Evolutionary conservation across 371 early-diverging fungal species (phyloP).

Genomic region (Mucor indicus): DNA sequence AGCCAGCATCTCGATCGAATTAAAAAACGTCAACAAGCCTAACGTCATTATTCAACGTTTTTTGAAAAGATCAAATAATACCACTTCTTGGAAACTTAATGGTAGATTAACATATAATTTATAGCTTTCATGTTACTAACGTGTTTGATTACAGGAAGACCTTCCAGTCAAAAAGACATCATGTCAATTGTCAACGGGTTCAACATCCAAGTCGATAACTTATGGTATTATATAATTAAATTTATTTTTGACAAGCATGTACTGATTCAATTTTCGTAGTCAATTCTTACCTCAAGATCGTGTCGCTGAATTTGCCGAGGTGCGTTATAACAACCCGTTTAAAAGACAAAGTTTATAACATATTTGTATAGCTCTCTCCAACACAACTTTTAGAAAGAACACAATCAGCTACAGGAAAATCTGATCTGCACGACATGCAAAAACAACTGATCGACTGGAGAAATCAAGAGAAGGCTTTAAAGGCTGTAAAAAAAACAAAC

Average conservation of each 20-base stretch:
- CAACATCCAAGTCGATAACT: slow-evolving; percentile 93
- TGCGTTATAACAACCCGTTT: slow-evolving; percentile 8
- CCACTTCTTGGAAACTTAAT: slow-evolving; percentile 78
- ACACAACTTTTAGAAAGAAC: slow-evolving; percentile 78
- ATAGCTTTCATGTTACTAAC: no score
- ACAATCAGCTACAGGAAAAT: slow-evolving; percentile 79
- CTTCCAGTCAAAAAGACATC: slow-evolving; percentile 62
- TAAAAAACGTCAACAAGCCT: slow-evolving; percentile 49
- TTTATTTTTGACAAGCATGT: not conserved
- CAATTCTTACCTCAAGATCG: slow-evolving; percentile 96
- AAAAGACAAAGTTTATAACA: not conserved
- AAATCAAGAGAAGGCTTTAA: slow-evolving; percentile 56
- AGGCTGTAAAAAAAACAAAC: slow-evolving; percentile 33
- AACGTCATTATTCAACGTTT: slow-evolving; percentile 68
- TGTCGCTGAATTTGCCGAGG: slow-evolving; percentile 90
- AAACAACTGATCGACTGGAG: slow-evolving; percentile 61
- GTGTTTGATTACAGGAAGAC: slow-evolving; percentile 45
- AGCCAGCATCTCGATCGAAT: slow-evolving; percentile 78
- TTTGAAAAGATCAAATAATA: slow-evolving; percentile 67
- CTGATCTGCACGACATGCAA: slow-evolving; percentile 64
- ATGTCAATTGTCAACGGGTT: slow-evolving; percentile 53
- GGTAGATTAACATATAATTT: slow-evolving; percentile 39
- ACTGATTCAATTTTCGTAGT: slow-evolving; percentile 32
- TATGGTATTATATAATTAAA: slow-evolving; percentile 67
- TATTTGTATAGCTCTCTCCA: slow-evolving; percentile 59